Percentiles rank a stretch among this genome's conserved stretches.
These are phyloP conservation scores for Dalbergia cultrata DNA, from an alignment of 306 rosid genomes.

Conservation along the genomic window DNA sequence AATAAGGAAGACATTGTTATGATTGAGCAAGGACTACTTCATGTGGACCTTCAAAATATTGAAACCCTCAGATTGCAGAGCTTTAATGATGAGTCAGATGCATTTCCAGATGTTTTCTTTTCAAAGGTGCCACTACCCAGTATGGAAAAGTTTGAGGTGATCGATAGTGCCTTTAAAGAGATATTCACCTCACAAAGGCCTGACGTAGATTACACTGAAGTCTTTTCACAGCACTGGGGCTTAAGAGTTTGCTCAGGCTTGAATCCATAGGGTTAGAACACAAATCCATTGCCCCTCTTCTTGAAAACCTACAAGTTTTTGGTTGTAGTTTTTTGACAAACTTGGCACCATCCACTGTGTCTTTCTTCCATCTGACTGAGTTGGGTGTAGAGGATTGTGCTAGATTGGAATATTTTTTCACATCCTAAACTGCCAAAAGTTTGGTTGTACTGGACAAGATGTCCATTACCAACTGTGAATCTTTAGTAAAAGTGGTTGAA, in stretches of 20 bases:
- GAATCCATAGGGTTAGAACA: not conserved
- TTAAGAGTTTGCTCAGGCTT: not conserved
- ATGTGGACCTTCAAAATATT: not conserved
- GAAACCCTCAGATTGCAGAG: not conserved
- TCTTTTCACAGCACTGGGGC: not conserved
- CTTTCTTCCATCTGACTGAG: not conserved
- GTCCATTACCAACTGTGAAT: not conserved
- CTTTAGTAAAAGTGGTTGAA: not conserved
- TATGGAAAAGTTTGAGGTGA: not conserved
- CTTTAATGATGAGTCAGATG: not conserved
- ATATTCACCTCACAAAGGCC: not conserved
- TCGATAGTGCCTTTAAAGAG: not conserved
- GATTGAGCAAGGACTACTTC: not conserved
- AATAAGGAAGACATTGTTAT: not conserved
- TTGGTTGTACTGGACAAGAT: not conserved
- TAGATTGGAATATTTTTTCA: constrained; percentile 8
- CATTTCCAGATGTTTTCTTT: not conserved
- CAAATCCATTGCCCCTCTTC: not conserved
- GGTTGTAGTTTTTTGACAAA: not conserved
- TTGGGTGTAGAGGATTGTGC: not conserved
- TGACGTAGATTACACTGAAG: not conserved
- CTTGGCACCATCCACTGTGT: constrained; percentile 15
- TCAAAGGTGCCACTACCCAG: not conserved
- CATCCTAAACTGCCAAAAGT: constrained; percentile 19
- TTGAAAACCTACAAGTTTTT: not conserved